phyloP scores from a whole-genome alignment of 495 filamentous ascomycete genomes.

The Cladorrhinum samala region DNA sequence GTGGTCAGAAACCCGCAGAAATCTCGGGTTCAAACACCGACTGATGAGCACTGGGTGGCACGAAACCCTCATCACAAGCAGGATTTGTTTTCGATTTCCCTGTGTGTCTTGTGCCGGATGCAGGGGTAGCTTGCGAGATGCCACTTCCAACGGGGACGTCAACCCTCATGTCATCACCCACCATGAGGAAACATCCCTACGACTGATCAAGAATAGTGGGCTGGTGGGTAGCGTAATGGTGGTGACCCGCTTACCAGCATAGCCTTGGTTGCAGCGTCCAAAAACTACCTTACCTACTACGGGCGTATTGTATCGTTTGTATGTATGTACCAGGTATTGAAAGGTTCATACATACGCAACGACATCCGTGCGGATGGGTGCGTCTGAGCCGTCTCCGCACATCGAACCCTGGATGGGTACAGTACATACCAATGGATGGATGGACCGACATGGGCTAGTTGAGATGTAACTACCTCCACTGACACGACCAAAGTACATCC shows the following conservation, averaged over 20 bases:
- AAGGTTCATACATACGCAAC: background rate
- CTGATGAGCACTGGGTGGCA: slow-evolving; percentile 1
- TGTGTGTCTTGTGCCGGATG: slow-evolving; percentile 13
- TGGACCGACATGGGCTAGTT: slow-evolving; percentile 11
- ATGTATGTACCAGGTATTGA: background rate
- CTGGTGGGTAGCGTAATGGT: background rate
- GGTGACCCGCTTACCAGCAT: background rate
- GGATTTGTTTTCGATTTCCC: slow-evolving; percentile 4
- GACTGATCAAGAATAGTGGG: background rate
- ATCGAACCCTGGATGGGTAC: slow-evolving; percentile 12
- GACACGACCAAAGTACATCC: slow-evolving; percentile 10
- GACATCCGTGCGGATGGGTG: background rate
- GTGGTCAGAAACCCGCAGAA: slow-evolving; percentile 7
- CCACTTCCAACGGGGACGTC: slow-evolving; percentile 3
- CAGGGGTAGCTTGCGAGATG: slow-evolving; percentile 23
- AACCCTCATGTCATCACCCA: background rate
- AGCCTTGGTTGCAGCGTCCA: background rate
- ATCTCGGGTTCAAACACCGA: slow-evolving; percentile 8
- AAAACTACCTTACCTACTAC: background rate
- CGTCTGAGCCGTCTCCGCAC: slow-evolving; percentile 4
- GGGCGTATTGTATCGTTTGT: slow-evolving; percentile 2
- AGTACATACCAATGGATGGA: slow-evolving; percentile 6
- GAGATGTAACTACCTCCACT: slow-evolving; percentile 20
- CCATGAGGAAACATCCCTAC: background rate
- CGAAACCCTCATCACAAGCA: background rate